Conservation (phyloP, 192 early-diverging fungal genomes). For the Lobosporangium transversale region DNA sequence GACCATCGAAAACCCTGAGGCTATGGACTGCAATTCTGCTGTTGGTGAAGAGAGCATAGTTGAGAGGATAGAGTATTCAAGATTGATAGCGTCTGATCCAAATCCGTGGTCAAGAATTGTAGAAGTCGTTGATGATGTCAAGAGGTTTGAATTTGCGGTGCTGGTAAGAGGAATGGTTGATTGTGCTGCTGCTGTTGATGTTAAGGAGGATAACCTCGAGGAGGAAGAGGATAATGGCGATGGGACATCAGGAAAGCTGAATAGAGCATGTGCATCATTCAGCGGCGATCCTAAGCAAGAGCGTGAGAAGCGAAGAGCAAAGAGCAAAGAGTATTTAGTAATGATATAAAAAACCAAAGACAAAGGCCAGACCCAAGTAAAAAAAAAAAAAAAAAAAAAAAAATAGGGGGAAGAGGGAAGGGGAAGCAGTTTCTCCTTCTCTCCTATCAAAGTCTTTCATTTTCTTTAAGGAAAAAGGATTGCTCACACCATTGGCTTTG, state of each 20-base stretch:
- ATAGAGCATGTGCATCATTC: constrained; percentile 39
- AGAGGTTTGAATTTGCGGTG: neutral
- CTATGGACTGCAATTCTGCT: constrained; percentile 34
- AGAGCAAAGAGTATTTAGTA: neutral
- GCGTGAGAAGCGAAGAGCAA: neutral
- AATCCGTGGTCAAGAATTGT: constrained; percentile 64
- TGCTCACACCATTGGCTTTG: too few relatives aligned
- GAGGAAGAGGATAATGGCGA: constrained; percentile 23
- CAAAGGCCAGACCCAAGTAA: neutral
- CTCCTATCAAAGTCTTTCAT: too few relatives aligned
- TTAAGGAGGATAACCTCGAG: constrained; percentile 29
- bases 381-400: neutral
- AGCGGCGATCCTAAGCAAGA: constrained; percentile 19
- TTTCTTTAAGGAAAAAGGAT: too few relatives aligned
- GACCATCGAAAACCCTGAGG: constrained; percentile 54
- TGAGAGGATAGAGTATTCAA: constrained; percentile 91
- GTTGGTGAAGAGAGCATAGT: constrained; percentile 77
- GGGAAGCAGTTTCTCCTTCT: neutral
- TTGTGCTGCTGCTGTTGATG: constrained; percentile 9
- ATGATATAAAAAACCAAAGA: neutral
- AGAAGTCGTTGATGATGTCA: constrained; percentile 7
- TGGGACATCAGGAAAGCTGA: constrained; percentile 32
- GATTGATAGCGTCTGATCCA: constrained; percentile 87
- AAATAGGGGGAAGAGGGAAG: neutral
- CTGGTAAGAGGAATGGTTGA: neutral